Evolutionary conservation across 1,284 basidiomycete genomes (phyloP).

Genomic region (Erythrobasidium hasegawianum): DNA sequence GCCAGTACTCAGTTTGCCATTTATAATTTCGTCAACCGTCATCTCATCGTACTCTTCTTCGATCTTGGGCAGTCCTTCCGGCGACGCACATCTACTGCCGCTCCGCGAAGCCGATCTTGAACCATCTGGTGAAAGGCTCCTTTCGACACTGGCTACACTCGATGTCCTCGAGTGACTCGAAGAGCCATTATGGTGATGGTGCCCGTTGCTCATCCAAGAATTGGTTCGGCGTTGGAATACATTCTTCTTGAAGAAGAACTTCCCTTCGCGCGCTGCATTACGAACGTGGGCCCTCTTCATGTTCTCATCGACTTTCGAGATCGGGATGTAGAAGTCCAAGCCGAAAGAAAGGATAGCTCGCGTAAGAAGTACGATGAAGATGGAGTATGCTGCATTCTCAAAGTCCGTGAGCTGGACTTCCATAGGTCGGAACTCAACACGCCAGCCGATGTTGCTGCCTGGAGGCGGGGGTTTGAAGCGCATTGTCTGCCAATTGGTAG

Average conservation of each 20-base stretch:
- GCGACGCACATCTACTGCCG: conserved; percentile 30
- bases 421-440: conserved; percentile 98
- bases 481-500: conserved; percentile 98
- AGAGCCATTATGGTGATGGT: conserved; percentile 11
- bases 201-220: conserved; percentile 9
- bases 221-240: conserved; percentile 56
- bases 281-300: conserved; percentile 85
- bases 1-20: conserved; percentile 60
- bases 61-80: conserved; percentile 37
- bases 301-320: conserved; percentile 97
- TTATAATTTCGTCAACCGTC: conserved; percentile 88
- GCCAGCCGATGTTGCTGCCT: conserved; percentile 89
- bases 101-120: conserved; percentile 10
- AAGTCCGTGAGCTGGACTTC: conserved; percentile 99
- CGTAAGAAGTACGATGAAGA: conserved; percentile 90
- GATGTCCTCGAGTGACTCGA: conserved; percentile 19
- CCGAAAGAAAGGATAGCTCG: conserved; percentile 87
- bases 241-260: conserved; percentile 87
- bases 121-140: conserved; percentile 16
- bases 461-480: conserved; percentile 97
- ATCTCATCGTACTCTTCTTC: conserved; percentile 87
- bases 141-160: conserved; percentile 6
- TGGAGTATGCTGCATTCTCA: conserved; percentile 94
- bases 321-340: conserved; percentile 93
- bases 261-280: conserved; percentile 67